These are phyloP conservation scores for Pleoardoris graminearum DNA, from an alignment of 2,329 filamentous ascomycete genomes.

Conservation along the genomic window DNA sequence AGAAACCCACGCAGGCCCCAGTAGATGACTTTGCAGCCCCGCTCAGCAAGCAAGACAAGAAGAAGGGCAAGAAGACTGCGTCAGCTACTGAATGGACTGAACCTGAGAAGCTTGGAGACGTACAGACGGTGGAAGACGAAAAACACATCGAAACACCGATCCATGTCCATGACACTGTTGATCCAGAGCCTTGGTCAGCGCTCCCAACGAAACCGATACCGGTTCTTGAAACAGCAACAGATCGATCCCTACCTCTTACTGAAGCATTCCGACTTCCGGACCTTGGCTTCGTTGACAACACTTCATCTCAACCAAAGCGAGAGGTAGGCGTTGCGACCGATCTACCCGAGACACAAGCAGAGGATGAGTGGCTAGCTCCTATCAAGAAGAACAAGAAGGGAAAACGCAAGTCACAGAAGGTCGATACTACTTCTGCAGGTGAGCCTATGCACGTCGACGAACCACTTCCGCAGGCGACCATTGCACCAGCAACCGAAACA, in stretches of 20 bases:
- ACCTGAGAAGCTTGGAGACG: conserved; percentile 4
- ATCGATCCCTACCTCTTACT: conserved; percentile 1
- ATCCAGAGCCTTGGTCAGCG: not conserved
- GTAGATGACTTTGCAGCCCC: too few relatives aligned
- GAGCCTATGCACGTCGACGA: conserved; percentile 6
- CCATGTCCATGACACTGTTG: not conserved
- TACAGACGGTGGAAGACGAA: not conserved
- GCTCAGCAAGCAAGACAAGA: too few relatives aligned
- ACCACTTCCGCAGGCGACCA: not conserved
- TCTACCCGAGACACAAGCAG: not conserved
- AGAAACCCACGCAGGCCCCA: too few relatives aligned
- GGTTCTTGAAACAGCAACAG: not conserved
- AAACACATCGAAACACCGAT: not conserved
- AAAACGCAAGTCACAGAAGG: conserved; percentile 18
- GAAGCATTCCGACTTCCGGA: not conserved
- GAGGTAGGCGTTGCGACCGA: not conserved
- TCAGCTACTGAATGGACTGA: too few relatives aligned
- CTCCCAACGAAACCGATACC: not conserved
- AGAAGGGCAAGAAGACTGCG: too few relatives aligned
- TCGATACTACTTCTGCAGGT: not conserved
- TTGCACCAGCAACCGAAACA: not conserved
- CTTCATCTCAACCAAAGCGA: not conserved
- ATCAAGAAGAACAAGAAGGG: conserved; percentile 23
- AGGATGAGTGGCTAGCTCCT: conserved; percentile 13
- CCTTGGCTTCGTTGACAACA: not conserved